These are phyloP conservation scores for Leccinum subatratum DNA, from an alignment of 1,284 basidiomycete genomes.

Conservation along the genomic window DNA sequence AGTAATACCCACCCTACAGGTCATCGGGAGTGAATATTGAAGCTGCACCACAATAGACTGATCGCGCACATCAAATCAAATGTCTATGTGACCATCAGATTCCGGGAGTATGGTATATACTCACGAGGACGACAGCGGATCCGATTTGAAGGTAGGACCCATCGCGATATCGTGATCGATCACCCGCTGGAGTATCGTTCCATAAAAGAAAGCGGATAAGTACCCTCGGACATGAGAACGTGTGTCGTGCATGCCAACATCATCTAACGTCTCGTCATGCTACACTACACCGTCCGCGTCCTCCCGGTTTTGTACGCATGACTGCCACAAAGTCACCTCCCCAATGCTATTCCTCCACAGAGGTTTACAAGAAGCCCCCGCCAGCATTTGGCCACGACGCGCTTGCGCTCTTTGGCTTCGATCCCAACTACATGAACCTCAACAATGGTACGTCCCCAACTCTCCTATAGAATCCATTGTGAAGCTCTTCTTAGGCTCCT, in stretches of 20 bases:
- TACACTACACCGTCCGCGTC: no score
- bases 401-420: slow-evolving; percentile 50
- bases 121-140: slow-evolving; percentile 49
- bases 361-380: slow-evolving; percentile 25
- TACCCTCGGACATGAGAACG: no score
- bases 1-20: no score
- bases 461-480: not conserved
- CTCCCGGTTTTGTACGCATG: no score
- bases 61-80: no score
- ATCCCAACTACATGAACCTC: slow-evolving; percentile 54
- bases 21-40: no score
- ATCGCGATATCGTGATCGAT: slow-evolving; percentile 55
- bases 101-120: slow-evolving; percentile 12
- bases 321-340: slow-evolving; percentile 5
- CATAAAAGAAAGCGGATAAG: slow-evolving; percentile 83
- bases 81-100: slow-evolving; percentile 3
- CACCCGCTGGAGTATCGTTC: slow-evolving; percentile 68
- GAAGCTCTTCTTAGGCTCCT: slow-evolving; percentile 49
- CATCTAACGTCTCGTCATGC: no score
- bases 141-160: slow-evolving; percentile 53
- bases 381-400: slow-evolving; percentile 53
- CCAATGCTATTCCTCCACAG: not conserved
- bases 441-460: slow-evolving; percentile 41
- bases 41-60: no score
- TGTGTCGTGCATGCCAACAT: no score